These are phyloP conservation scores for Colletotrichum sp. DNA, from an alignment of 2,329 filamentous ascomycete genomes.

Conservation along the genomic window DNA sequence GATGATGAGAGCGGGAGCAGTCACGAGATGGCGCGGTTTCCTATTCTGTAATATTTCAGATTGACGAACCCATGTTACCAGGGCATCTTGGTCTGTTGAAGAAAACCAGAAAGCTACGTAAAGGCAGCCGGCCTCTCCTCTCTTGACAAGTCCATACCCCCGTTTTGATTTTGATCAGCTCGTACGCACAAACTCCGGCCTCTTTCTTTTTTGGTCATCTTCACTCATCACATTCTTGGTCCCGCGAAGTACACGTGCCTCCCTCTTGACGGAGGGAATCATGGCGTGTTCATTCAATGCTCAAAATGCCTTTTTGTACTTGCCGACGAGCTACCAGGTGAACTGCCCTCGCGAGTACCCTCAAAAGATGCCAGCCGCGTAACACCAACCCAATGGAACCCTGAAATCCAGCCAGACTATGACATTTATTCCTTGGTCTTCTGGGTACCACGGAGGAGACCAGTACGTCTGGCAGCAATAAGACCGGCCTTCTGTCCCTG, in stretches of 20 bases:
- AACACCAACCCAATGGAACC: conserved; percentile 71
- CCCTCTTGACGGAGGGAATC: conserved; percentile 15
- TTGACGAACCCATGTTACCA: neutral
- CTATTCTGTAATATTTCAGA: neutral
- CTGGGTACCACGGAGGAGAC: conserved; percentile 99
- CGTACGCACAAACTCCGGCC: conserved; percentile 5
- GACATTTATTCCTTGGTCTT: conserved; percentile 91
- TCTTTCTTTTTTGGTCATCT: neutral
- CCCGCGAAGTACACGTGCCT: neutral
- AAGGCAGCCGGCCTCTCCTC: neutral
- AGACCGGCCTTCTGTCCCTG: conserved; percentile 99
- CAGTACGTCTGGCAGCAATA: conserved; percentile 98
- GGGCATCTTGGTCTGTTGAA: conserved; percentile 6
- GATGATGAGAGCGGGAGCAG: neutral
- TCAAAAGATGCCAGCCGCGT: conserved; percentile 68
- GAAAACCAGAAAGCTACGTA: conserved; percentile 4
- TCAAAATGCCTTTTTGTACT: conserved; percentile 54
- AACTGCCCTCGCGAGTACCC: conserved; percentile 52
- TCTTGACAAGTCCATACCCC: neutral
- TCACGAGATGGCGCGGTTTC: neutral
- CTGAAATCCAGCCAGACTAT: conserved; percentile 50
- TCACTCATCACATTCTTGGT: conserved; percentile 13
- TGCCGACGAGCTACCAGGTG: conserved; percentile 53
- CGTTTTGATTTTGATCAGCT: conserved; percentile 10
- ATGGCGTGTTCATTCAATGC: conserved; percentile 39